These are phyloP conservation scores for Xylaria sp. DNA, from an alignment of 2,329 filamentous ascomycete species.

Conservation along the genomic window DNA sequence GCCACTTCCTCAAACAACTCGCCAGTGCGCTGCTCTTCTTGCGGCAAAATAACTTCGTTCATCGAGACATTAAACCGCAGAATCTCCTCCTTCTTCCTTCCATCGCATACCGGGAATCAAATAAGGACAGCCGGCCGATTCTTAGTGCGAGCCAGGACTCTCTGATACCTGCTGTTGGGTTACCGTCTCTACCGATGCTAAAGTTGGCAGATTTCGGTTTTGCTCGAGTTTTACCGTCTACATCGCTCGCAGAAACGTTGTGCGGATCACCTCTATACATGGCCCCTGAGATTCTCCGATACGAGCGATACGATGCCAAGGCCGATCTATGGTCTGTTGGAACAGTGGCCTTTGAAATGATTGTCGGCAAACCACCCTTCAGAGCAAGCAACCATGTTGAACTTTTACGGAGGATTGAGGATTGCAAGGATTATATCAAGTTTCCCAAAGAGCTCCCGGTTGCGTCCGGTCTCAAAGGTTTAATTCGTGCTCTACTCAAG, in stretches of 20 bases:
- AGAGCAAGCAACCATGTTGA: slow-evolving; percentile 92
- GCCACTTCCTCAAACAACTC: slow-evolving; percentile 94
- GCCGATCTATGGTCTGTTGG: slow-evolving; percentile 97
- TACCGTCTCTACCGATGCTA: slow-evolving; percentile 85
- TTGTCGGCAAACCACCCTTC: slow-evolving; percentile 84
- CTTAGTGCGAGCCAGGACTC: slow-evolving; percentile 74
- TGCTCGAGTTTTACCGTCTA: slow-evolving; percentile 82
- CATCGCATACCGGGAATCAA: slow-evolving; percentile 59
- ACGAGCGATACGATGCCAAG: slow-evolving; percentile 95
- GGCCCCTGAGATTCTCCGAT: slow-evolving; percentile 95
- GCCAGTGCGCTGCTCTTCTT: slow-evolving; percentile 88
- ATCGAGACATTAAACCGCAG: slow-evolving; percentile 96
- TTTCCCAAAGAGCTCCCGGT: slow-evolving; percentile 70
- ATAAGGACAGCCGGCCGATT: slow-evolving; percentile 60
- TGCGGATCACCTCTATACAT: slow-evolving; percentile 97
- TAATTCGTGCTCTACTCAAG: slow-evolving; percentile 78
- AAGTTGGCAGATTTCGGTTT: slow-evolving; percentile 99
- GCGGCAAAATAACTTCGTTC: slow-evolving; percentile 77
- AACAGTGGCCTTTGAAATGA: slow-evolving; percentile 93
- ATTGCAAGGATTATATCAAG: slow-evolving; percentile 75
- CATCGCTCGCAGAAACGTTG: slow-evolving; percentile 88
- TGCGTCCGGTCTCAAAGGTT: slow-evolving; percentile 69
- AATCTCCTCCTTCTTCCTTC: slow-evolving; percentile 89
- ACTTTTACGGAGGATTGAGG: slow-evolving; percentile 84
- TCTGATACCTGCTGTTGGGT: slow-evolving; percentile 71